Evolutionary conservation across 2,329 filamentous ascomycete species (phyloP).

Genomic region (Aspergillus calidoustus): DNA sequence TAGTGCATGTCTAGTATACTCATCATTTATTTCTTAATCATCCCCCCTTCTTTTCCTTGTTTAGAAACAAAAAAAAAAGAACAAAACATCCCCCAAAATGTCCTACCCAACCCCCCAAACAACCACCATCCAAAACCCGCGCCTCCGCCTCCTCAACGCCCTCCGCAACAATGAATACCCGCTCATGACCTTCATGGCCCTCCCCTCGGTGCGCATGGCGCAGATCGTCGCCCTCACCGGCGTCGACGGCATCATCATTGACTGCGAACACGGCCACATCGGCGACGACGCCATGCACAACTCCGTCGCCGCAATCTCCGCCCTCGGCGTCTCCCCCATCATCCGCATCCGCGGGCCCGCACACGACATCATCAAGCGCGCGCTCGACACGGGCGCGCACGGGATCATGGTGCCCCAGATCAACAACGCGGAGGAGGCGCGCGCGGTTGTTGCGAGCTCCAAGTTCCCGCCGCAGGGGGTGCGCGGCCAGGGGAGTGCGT

Average conservation of each 20-base stretch:
- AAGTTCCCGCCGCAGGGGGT: constrained; percentile 38
- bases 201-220: constrained; percentile 53
- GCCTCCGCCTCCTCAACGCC: constrained; percentile 46
- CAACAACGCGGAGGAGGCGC: constrained; percentile 56
- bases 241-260: constrained; percentile 65
- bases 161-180: constrained; percentile 47
- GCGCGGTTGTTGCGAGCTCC: constrained; percentile 27
- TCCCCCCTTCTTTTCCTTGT: not conserved
- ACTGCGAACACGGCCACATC: constrained; percentile 36
- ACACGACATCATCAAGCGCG: constrained; percentile 31
- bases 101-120: constrained; percentile 36
- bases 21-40: not conserved
- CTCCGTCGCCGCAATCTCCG: constrained; percentile 30
- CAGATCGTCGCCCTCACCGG: constrained; percentile 66
- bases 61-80: not conserved
- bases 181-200: constrained; percentile 55
- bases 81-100: constrained; percentile 11
- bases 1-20: too few species aligned
- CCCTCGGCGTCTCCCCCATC: constrained; percentile 31
- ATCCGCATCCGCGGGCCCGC: constrained; percentile 28
- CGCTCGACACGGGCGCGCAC: constrained; percentile 33
- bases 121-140: constrained; percentile 25
- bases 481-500: constrained; percentile 35
- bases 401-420: constrained; percentile 56
- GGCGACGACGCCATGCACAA: constrained; percentile 36